Evolutionary conservation across 495 filamentous ascomycete species (phyloP).

Genomic region (Chaetomium tenue): DNA sequence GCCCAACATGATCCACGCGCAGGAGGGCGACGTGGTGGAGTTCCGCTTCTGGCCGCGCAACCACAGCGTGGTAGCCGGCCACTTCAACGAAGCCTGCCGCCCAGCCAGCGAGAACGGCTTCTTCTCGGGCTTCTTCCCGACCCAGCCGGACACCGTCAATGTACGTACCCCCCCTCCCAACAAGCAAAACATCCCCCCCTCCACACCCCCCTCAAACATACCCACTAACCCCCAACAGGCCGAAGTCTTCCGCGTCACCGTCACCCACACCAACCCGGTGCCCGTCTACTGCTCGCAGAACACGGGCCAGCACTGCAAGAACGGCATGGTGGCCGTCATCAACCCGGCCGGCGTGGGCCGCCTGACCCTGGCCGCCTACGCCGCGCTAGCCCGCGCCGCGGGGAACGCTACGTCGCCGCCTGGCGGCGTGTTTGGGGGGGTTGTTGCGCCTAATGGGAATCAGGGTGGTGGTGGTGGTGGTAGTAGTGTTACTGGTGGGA

Average conservation of each 20-base stretch:
- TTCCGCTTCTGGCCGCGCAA: conserved; percentile 52
- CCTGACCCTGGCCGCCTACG: conserved; percentile 28
- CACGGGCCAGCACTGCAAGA: conserved; percentile 36
- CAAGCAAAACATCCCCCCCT: too few species aligned
- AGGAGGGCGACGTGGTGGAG: conserved; percentile 50
- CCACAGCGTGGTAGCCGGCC: conserved; percentile 52
- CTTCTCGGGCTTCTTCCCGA: conserved; percentile 49
- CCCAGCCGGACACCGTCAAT: conserved; percentile 25
- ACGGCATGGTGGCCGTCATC: conserved; percentile 41
- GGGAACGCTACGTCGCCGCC: conserved; percentile 23
- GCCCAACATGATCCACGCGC: conserved; percentile 39
- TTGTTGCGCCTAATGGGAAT: conserved; percentile 14
- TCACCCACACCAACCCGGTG: conserved; percentile 54
- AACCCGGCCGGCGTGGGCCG: conserved; percentile 26
- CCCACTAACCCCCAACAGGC: conserved; percentile 18
- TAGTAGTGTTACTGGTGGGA: neutral
- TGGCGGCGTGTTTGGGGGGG: conserved; percentile 26
- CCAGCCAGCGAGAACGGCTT: conserved; percentile 42
- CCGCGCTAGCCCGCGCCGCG: conserved; percentile 19
- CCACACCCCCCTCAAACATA: too few species aligned
- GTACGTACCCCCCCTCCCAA: conserved; percentile 22
- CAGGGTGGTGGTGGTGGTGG: neutral
- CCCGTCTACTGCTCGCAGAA: conserved; percentile 55
- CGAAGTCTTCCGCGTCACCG: conserved; percentile 47
- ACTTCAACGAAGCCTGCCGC: conserved; percentile 49